phyloP scores from a whole-genome alignment of 495 filamentous ascomycete genomes.

The Hyaloscypha finlandica region DNA sequence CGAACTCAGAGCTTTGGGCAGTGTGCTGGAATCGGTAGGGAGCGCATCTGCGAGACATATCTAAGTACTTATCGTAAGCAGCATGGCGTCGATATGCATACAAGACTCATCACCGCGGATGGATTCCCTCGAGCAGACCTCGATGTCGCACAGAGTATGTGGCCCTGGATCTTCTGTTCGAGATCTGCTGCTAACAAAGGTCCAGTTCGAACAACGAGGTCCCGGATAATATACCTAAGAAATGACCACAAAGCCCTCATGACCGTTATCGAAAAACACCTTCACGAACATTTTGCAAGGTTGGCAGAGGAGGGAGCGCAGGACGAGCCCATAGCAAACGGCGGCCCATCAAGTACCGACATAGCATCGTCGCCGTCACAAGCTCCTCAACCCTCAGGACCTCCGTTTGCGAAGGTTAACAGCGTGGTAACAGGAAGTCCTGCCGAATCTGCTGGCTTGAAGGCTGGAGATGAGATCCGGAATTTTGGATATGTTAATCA shows the following conservation, averaged over 20 bases:
- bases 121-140: conserved; percentile 93
- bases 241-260: conserved; percentile 95
- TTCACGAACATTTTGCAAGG: conserved; percentile 76
- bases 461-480: conserved; percentile 77
- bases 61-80: conserved; percentile 36
- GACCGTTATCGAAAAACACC: conserved; percentile 72
- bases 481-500: conserved; percentile 81
- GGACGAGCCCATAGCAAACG: conserved; percentile 12
- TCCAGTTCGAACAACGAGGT: conserved; percentile 83
- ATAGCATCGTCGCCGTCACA: conserved; percentile 23
- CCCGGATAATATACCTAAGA: conserved; percentile 83
- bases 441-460: conserved; percentile 80
- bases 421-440: conserved; percentile 77
- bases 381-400: conserved; percentile 49
- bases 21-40: conserved; percentile 84
- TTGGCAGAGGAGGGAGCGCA: conserved; percentile 22
- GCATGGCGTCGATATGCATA: conserved; percentile 95
- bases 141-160: conserved; percentile 88
- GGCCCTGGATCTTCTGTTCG: not conserved
- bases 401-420: conserved; percentile 89
- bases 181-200: conserved; percentile 1
- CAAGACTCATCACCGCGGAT: conserved; percentile 82
- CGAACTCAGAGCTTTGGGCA: conserved; percentile 79
- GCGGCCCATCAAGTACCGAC: conserved; percentile 30
- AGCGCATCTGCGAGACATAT: conserved; percentile 6